Evolutionary conservation across 805 yeast genomes (phyloP), one percentile per base, ranked within the genome.

Genomic region (Candida ascalaphidarum): DNA sequence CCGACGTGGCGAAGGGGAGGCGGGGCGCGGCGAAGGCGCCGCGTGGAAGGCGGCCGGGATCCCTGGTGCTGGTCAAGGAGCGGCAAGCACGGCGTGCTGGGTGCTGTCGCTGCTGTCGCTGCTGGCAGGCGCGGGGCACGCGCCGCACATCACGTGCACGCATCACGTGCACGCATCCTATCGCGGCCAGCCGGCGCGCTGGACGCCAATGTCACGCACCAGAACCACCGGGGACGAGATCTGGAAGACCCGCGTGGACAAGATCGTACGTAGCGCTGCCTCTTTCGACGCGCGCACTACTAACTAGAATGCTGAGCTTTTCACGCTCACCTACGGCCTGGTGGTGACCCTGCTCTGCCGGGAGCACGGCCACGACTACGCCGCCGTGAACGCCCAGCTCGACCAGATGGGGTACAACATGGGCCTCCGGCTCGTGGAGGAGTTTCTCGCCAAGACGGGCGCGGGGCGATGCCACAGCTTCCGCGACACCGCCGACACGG

Each of bases 401-500:
- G 95, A 79, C 44, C 72, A 74, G 38, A 89, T 92, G 97, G 98
- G 98, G 1, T 84, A 88, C 53, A 86, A 83, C 50, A 92, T 92
- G 22, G 98, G 98, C 2, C 61, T 86, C 26, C 63, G 98, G 38
- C 54, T 92, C 33, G 83, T 92, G 27, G 98, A 92, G 47, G 98
- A 92, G 50, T 85, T 89, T 46, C 62, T 92, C 22, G 94, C 96
- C 17, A 77, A 81, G 45, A 77, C 95, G 0, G 88, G 84, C n/a
- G 65, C 81, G 2, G 81, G 83, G 22, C 65, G 98, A 34, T 92
- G 98, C 52, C 65, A 65, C 14, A 67, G 74, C 17, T 77, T 92
- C 56, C 71, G 72, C 29, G 96, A 82, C 37, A 88, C 96, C 0
- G 85, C 94, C 3, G 97, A 92, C 34, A 74, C 82, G 28, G 68